phyloP scores from a whole-genome alignment of 306 rosid species.

The Pyrus betulifolia region DNA sequence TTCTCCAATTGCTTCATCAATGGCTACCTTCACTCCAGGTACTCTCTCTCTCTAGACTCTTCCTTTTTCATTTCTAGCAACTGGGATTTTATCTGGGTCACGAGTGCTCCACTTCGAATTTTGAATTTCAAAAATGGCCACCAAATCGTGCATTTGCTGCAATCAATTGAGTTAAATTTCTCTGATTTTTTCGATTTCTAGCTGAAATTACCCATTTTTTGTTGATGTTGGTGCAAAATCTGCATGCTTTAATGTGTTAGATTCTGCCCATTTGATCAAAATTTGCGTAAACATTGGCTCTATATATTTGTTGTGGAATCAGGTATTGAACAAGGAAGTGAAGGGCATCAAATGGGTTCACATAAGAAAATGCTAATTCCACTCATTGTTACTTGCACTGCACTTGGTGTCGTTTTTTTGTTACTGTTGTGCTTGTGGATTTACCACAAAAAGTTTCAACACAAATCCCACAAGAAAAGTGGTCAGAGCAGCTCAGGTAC shows the following conservation, averaged over 20 bases:
- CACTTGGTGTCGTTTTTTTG: conserved; percentile 37
- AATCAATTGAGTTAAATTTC: background rate
- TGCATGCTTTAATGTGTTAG: background rate
- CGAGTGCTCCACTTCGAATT: conserved; percentile 24
- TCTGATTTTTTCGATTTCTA: background rate
- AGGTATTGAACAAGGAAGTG: conserved; percentile 39
- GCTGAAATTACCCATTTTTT: background rate
- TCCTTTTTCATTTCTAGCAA: conserved; percentile 6
- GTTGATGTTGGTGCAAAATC: background rate
- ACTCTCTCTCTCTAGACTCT: background rate
- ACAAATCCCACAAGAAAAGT: conserved; percentile 32
- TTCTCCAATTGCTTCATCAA: conserved; percentile 42
- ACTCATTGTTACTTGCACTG: conserved; percentile 33
- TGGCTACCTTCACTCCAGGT: conserved; percentile 67
- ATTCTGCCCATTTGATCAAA: conserved; percentile 1
- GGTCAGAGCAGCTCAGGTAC: conserved; percentile 42
- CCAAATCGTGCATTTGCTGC: conserved; percentile 26
- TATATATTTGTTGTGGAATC: conserved; percentile 16
- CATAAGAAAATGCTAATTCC: conserved; percentile 55
- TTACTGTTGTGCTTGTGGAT: conserved; percentile 48
- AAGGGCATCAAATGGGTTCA: conserved; percentile 28
- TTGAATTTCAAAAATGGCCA: conserved; percentile 29
- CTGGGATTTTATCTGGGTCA: conserved; percentile 12
- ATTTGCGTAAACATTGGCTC: background rate
- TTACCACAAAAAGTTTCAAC: conserved; percentile 29